phyloP scores from a whole-genome alignment of 2,329 filamentous ascomycete genomes.

The Pseudocercospora vitis region DNA sequence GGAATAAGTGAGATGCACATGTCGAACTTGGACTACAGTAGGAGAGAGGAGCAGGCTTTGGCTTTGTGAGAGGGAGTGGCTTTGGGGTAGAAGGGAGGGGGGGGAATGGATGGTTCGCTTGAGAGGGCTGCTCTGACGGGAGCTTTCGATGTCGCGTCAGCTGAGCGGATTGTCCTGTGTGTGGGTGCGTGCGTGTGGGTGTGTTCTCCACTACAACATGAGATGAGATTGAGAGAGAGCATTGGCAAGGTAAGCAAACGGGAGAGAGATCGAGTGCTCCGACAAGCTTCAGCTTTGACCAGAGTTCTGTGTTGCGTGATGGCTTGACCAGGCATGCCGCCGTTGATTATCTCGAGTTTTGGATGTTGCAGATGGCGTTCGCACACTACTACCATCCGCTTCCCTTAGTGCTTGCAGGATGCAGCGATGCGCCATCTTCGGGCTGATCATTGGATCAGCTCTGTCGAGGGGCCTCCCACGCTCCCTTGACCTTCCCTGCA shows the following conservation, averaged over 20 bases:
- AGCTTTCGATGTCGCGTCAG: no score
- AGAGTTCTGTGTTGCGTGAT: conserved; percentile 5
- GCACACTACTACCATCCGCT: no score
- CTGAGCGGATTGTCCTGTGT: no score
- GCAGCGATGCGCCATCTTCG: conserved; percentile 5
- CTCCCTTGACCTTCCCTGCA: conserved; percentile 6
- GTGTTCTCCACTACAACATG: no score
- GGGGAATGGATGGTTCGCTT: no score
- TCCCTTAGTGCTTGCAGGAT: conserved; percentile 5
- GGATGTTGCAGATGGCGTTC: conserved; percentile 5
- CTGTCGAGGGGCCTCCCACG: conserved; percentile 1
- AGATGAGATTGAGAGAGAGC: no score
- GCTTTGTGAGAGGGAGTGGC: conserved; percentile 16
- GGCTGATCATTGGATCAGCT: conserved; percentile 3
- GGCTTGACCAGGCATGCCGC: neutral
- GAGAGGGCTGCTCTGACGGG: no score
- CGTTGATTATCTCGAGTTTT: conserved; percentile 6
- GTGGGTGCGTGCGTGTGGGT: no score
- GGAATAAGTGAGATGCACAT: neutral
- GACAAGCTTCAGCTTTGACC: neutral
- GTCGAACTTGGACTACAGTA: conserved; percentile 2
- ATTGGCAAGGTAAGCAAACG: no score
- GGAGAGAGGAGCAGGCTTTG: conserved; percentile 10
- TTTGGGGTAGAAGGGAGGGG: no score
- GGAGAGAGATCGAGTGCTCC: no score